Base-by-base conservation (phyloP, 306 rosid species). In the Quercus gilva region DNA sequence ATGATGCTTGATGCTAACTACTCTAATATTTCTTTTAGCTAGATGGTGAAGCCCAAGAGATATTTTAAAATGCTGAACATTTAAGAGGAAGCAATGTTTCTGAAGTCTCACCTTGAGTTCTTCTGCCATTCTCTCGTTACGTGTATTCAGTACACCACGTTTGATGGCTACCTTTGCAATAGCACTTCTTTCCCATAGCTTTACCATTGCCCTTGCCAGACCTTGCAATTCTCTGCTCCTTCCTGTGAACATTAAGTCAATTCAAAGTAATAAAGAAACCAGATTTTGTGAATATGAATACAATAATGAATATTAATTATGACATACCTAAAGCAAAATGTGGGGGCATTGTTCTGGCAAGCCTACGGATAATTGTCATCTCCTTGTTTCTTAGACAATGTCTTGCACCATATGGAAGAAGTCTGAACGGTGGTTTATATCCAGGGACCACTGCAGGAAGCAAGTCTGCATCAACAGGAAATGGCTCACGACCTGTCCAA, bases 401-500 rank as follows among this genome's bases (percentile, higher is more conserved):
- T 76, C 79, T 88, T 71, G 90, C 78, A 65, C 97, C 87, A 81
- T 92, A 79, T 69, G 97, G 97, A 76, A 92, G 92, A 84, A 94
- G 86, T 87, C 97, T 85, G 69, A 85, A 87, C 17, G 98, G 98
- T 68, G 91, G 83, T 85, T 84, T 88, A 80, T 89, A 92, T 79
- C 91, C 93, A 0, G 87, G 89, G 81, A 92, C 89, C 59, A 86
- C 74, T 2, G 83, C 81, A 84, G 94, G 92, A 64, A 94, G 92
- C 76, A 88, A 84, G 84, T 94, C 97, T 11, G 97, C 98, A 87
- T 94, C 97, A 74, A 94, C 94, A 19, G 98, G 98, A 82, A 92
- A 85, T 45, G 98, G 98, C 85, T 83, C 91, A 15, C 93, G 85
- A n/a, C 98, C 98, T 23, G 89, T 72, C 98, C 97, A 94, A 81